phyloP scores from a whole-genome alignment of 352 stramenopile genomes.

The Globisporangium heterothallicum region DNA sequence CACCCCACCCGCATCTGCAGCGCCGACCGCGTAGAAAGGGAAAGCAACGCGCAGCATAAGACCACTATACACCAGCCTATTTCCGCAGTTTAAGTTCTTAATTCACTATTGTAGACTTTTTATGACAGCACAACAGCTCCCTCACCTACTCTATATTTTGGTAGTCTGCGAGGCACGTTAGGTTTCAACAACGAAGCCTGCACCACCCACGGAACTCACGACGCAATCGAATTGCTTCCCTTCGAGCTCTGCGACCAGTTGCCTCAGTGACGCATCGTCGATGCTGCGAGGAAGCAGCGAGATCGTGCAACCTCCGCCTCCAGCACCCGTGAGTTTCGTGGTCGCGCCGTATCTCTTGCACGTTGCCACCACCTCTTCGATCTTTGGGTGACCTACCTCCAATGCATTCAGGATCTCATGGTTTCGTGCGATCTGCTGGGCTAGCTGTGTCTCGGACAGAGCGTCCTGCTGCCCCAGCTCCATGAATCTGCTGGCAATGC shows the following conservation, averaged over 20 bases:
- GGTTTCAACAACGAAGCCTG: conserved; percentile 26
- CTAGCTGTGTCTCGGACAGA: conserved; percentile 40
- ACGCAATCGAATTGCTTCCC: conserved; percentile 48
- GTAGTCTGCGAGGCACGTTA: background rate
- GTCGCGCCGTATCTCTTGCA: conserved; percentile 45
- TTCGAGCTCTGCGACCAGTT: conserved; percentile 47
- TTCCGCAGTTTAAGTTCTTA: conserved; percentile 3
- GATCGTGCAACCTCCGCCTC: conserved; percentile 85
- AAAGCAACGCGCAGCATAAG: too few species aligned
- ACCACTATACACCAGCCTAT: too few species aligned
- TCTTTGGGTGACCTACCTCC: conserved; percentile 77
- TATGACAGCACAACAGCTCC: background rate
- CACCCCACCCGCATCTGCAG: background rate
- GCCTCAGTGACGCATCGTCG: conserved; percentile 25
- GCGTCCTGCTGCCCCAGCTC: conserved; percentile 23
- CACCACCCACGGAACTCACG: conserved; percentile 48
- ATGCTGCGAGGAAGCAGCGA: conserved; percentile 60
- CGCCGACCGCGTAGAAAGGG: background rate
- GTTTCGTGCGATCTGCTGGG: conserved; percentile 55
- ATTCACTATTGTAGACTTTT: conserved; percentile 12
- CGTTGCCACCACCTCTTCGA: conserved; percentile 71
- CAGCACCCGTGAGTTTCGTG: conserved; percentile 91
- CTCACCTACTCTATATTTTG: background rate
- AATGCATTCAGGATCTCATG: conserved; percentile 73
- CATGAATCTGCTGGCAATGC: conserved; percentile 64